Base-by-base conservation (phyloP, 1,284 basidiomycete genomes). In the Lignosus rhinocerotis region DNA sequence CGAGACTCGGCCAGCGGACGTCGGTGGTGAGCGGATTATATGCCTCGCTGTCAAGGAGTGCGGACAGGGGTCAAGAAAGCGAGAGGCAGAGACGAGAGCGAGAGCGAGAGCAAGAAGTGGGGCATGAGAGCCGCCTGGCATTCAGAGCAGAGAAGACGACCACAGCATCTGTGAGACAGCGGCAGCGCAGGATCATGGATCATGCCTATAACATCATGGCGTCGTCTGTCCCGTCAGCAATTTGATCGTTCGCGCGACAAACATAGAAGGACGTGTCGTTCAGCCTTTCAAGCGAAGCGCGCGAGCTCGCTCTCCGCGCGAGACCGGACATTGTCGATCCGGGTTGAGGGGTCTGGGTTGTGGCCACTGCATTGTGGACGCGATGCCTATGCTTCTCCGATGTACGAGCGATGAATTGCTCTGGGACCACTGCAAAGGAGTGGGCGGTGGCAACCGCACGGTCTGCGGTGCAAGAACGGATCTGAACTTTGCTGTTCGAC, bases 151-250 rank as follows among this genome's bases (percentile, higher is more conserved):
- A 53, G 53, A 45, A 53, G 45, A 44, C n/a, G 19, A 16, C 44
- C 55, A 63, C 61, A 59, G 61, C 61, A 58, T 60, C 55, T 11
- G 31, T 31, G 42, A 50, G 55, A 54, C 42, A 48, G 55, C 19
- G 45, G 42, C 50, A 51, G 50, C 33, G 43, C 36, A 41, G 42
- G 49, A 55, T 60, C 51, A 53, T 58, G 54, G 33, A 55, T 39
- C 46, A 32, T 46, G 48, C 34, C 17, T 16, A 25, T 6, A 32
- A 39, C 21, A 57, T 62, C 55, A 57, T 21, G 48, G 58, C 53
- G 30, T 45, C 43, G 10, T 45, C 11, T 11, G 19, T 11, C 16
- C 43, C 43, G 43, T 45, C 43, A 45, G 12, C 19, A 30, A 30
- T 45, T 11, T 11, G 10, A 11, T 11, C 12, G 11, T 25, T 10